phyloP scores from a whole-genome alignment of 1,284 basidiomycete species.

The Pseudozyma thailandica region DNA sequence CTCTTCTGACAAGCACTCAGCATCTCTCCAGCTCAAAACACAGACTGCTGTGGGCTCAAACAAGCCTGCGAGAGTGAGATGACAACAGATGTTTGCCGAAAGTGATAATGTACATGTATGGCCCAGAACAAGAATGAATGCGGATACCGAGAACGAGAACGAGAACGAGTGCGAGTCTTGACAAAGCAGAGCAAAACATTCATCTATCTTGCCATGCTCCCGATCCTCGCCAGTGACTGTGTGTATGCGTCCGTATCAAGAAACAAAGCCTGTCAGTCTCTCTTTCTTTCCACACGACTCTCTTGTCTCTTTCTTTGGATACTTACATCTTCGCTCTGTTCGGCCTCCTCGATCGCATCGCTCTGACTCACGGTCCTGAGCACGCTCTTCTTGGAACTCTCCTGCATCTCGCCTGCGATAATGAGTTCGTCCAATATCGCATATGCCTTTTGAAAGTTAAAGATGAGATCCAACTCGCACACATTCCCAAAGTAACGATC shows the following conservation, averaged over 20 bases:
- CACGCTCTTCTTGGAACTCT: slow-evolving; percentile 98
- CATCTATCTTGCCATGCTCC: slow-evolving; percentile 56
- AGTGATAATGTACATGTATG: slow-evolving; percentile 2
- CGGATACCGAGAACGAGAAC: neutral
- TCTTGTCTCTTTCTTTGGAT: no score
- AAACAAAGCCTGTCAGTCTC: no score
- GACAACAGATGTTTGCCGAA: neutral
- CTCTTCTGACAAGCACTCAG: no score
- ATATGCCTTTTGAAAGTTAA: slow-evolving; percentile 68
- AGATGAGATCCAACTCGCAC: slow-evolving; percentile 68
- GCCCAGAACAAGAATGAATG: neutral
- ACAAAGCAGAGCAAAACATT: neutral
- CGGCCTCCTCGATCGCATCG: slow-evolving; percentile 68
- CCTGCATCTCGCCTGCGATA: slow-evolving; percentile 96
- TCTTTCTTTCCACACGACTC: no score
- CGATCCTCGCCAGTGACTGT: slow-evolving; percentile 60
- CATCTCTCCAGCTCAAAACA: no score
- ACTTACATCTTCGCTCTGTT: slow-evolving; percentile 68
- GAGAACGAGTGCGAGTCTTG: neutral
- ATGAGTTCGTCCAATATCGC: slow-evolving; percentile 87
- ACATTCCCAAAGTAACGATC: slow-evolving; percentile 97
- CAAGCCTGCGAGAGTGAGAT: neutral
- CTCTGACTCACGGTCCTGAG: slow-evolving; percentile 78
- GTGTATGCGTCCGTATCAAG: neutral
- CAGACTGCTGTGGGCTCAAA: neutral